These are phyloP conservation scores for Crithidia sp. DNA, from an alignment of 208 protist species.

Conservation along the genomic window DNA sequence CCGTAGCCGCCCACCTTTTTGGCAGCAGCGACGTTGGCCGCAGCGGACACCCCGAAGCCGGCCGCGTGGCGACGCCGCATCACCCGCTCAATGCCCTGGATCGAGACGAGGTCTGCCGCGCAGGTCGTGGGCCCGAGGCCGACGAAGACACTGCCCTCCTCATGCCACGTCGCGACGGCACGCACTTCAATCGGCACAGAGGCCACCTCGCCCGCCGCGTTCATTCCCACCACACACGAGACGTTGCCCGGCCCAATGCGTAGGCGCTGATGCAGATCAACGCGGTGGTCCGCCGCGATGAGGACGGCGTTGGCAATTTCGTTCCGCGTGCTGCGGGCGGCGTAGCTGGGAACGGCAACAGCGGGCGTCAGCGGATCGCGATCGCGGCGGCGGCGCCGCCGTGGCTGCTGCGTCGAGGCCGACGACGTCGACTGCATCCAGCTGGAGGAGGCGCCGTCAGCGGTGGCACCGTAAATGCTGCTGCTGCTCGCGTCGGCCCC, in stretches of 20 bases:
- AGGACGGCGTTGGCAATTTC: slow-evolving; percentile 29
- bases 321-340: slow-evolving; percentile 21
- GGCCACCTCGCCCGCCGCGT: slow-evolving; percentile 60
- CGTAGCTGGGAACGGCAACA: slow-evolving; percentile 36
- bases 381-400: slow-evolving; percentile 3
- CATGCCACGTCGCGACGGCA: slow-evolving; percentile 56
- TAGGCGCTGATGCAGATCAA: slow-evolving; percentile 33
- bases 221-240: slow-evolving; percentile 73
- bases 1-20: slow-evolving; percentile 27
- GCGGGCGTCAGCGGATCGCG: slow-evolving; percentile 16
- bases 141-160: slow-evolving; percentile 66
- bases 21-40: slow-evolving; percentile 53
- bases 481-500: neutral
- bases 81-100: slow-evolving; percentile 60
- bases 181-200: slow-evolving; percentile 61
- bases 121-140: slow-evolving; percentile 63
- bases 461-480: neutral
- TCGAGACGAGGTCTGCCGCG: slow-evolving; percentile 49
- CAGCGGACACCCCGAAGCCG: slow-evolving; percentile 74
- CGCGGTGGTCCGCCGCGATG: slow-evolving; percentile 19
- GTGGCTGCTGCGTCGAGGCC: slow-evolving; percentile 17
- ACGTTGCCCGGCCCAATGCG: slow-evolving; percentile 52
- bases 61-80: slow-evolving; percentile 70
- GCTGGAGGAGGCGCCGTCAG: slow-evolving; percentile 14
- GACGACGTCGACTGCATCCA: slow-evolving; percentile 18